Conservation (phyloP, 768 basidiomycete genomes). For the Macrocybe gigantea region DNA sequence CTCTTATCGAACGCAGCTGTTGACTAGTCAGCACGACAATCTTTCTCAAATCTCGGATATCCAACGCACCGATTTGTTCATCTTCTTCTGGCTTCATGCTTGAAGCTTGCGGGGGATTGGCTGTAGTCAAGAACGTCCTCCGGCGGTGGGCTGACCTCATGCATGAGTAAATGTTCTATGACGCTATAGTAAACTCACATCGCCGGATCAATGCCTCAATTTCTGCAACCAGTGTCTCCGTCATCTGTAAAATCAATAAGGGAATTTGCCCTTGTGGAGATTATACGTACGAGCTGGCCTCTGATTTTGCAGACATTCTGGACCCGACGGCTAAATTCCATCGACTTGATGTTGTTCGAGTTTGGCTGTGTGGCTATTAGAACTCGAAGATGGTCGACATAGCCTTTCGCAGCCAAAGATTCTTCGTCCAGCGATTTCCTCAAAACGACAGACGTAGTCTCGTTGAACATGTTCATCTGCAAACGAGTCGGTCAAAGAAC, state of each 20-base stretch:
- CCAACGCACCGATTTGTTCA: slow-evolving; percentile 5
- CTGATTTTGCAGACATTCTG: slow-evolving; percentile 2
- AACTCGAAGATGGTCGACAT: slow-evolving; percentile 17
- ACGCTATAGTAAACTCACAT: too few species aligned
- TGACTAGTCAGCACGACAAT: background rate
- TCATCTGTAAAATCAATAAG: background rate
- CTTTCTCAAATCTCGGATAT: background rate
- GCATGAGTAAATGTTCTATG: too few species aligned
- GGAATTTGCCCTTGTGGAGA: background rate
- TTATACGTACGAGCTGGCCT: background rate
- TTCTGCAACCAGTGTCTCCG: background rate
- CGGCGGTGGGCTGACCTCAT: too few species aligned
- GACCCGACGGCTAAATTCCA: slow-evolving; percentile 6
- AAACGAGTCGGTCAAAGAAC: background rate
- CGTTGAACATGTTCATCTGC: slow-evolving; percentile 19
- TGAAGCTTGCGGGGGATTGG: too few species aligned
- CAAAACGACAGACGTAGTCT: slow-evolving; percentile 15
- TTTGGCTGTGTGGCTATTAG: slow-evolving; percentile 4
- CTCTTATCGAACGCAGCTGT: slow-evolving; percentile 4
- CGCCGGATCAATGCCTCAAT: background rate
- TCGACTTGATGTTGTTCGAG: background rate
- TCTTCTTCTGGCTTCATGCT: slow-evolving; percentile 1
- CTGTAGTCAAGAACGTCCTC: too few species aligned
- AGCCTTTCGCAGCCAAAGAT: slow-evolving; percentile 12
- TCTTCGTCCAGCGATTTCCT: slow-evolving; percentile 14